Conservation (phyloP, 768 basidiomycete genomes). For the Auricularia auricula-judae region DNA sequence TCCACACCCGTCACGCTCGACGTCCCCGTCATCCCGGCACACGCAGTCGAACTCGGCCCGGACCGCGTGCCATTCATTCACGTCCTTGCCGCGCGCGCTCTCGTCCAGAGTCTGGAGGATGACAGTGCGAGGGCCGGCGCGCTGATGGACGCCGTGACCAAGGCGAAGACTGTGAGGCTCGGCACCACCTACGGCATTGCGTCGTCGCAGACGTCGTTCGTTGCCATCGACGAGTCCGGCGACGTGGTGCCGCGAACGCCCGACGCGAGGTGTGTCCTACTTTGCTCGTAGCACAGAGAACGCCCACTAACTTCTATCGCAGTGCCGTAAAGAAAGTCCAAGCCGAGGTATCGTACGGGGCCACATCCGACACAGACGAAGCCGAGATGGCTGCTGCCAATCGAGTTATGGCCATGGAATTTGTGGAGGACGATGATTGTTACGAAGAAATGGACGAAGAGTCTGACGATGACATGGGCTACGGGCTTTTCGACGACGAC, state of each 20-base stretch:
- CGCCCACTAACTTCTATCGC: no score
- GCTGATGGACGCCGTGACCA: background rate
- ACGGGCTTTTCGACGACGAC: background rate
- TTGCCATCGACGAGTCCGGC: slow-evolving; percentile 31
- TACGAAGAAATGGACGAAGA: background rate
- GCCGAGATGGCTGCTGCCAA: background rate
- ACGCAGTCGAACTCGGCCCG: background rate
- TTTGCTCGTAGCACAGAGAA: no score
- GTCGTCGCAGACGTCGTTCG: slow-evolving; percentile 44
- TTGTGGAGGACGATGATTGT: no score
- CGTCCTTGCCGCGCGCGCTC: slow-evolving; percentile 39
- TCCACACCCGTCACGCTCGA: slow-evolving; percentile 7
- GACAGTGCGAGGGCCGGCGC: background rate
- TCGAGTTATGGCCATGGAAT: no score
- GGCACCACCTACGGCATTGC: slow-evolving; percentile 42
- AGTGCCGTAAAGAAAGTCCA: no score
- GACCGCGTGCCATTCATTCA: slow-evolving; percentile 24
- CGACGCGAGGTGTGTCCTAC: background rate
- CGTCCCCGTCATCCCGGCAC: slow-evolving; percentile 5
- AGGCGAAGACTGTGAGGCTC: slow-evolving; percentile 37
- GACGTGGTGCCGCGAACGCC: background rate
- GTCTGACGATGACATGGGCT: background rate
- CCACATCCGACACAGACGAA: no score
- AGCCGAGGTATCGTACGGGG: no score
- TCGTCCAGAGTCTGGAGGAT: slow-evolving; percentile 41